These are phyloP conservation scores for Pholiota microspora DNA, from an alignment of 768 basidiomycete species.

Conservation along the genomic window DNA sequence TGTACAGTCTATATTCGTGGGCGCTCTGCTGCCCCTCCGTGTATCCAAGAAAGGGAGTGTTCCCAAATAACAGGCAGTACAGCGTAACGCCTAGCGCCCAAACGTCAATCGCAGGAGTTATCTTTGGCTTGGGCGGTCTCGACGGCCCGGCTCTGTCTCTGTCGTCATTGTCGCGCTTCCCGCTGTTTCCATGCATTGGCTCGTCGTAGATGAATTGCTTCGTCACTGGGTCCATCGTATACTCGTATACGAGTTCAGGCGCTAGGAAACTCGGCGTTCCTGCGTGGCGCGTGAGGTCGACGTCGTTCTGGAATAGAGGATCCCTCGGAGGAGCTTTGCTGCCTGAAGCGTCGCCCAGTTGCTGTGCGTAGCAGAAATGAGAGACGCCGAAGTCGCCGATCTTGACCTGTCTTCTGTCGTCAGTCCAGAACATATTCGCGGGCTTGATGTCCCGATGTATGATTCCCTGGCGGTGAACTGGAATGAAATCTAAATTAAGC, in stretches of 20 bases:
- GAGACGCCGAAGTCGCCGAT: constrained; percentile 99
- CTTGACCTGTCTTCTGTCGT: constrained; percentile 86
- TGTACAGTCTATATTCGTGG: constrained; percentile 73
- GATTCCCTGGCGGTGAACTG: constrained; percentile 97
- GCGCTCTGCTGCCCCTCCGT: constrained; percentile 15
- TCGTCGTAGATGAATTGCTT: constrained; percentile 20
- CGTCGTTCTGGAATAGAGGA: constrained; percentile 75
- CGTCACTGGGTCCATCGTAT: constrained; percentile 27
- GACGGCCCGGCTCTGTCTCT: not conserved
- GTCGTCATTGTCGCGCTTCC: not conserved
- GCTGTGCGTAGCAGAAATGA: constrained; percentile 89
- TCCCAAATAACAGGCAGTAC: constrained; percentile 90
- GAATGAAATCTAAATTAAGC: constrained; percentile 8
- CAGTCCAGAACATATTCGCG: constrained; percentile 90
- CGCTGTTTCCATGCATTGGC: not conserved
- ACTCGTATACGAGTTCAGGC: constrained; percentile 87
- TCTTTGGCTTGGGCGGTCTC: constrained; percentile 39
- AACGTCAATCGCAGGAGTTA: constrained; percentile 93
- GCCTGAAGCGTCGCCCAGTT: constrained; percentile 54
- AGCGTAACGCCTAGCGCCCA: constrained; percentile 98
- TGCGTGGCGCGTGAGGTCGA: constrained; percentile 85
- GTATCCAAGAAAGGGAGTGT: constrained; percentile 62
- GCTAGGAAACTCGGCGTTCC: constrained; percentile 97
- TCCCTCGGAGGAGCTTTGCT: constrained; percentile 48
- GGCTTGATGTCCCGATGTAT: constrained; percentile 99